Conservation (phyloP, 1,284 basidiomycete species). For the Inonotus obliquus region DNA sequence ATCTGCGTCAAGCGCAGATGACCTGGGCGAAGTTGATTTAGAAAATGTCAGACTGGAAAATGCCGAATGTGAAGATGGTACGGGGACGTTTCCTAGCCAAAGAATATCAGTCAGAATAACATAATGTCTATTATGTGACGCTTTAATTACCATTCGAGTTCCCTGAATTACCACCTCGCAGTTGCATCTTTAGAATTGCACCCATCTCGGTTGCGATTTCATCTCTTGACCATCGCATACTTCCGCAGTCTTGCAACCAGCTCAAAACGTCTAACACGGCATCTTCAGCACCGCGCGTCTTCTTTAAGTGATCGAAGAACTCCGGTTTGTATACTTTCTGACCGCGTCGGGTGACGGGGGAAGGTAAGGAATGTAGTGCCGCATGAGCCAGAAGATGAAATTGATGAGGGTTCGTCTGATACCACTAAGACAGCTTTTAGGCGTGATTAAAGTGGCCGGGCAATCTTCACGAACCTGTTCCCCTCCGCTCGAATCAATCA, state of each 20-base stretch:
- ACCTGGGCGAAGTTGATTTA: not conserved
- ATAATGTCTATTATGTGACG: not conserved
- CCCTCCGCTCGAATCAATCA: conserved; percentile 72
- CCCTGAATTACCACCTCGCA: conserved; percentile 19
- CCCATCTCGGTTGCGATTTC: conserved; percentile 59
- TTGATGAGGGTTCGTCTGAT: conserved; percentile 76
- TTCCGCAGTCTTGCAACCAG: conserved; percentile 44
- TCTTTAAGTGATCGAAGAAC: conserved; percentile 58
- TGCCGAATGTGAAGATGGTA: conserved; percentile 8
- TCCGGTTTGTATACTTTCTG: conserved; percentile 80
- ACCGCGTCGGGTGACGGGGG: conserved; percentile 70
- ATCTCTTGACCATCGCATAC: conserved; percentile 42
- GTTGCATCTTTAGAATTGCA: conserved; percentile 48
- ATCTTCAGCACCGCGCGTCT: conserved; percentile 53
- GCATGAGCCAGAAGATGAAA: conserved; percentile 80
- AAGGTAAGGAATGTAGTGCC: conserved; percentile 78
- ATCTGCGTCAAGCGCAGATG: not conserved
- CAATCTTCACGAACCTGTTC: conserved; percentile 54
- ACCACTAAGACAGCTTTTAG: conserved; percentile 46
- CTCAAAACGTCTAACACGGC: conserved; percentile 49
- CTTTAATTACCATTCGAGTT: not conserved
- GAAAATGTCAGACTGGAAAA: conserved; percentile 12
- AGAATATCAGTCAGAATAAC: not conserved
- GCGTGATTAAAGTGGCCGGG: not conserved
- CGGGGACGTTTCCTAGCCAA: not conserved